Base-by-base conservation (phyloP, 108 stramenopile species). In the Ochromonas danica region DNA sequence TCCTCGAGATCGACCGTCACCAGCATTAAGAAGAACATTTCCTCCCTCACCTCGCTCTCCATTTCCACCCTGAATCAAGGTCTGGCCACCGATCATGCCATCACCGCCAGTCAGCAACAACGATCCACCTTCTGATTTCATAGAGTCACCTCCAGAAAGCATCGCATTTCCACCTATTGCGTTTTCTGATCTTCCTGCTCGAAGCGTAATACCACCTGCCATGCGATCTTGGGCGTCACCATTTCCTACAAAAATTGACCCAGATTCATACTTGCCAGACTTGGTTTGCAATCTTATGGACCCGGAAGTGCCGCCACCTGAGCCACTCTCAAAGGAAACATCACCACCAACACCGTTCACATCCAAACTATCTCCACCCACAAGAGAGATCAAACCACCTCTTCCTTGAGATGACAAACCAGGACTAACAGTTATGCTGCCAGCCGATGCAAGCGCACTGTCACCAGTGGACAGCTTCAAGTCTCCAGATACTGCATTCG, bases 31-130 rank as follows among this genome's bases (percentile, higher is more conserved):
- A 6, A 1, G 0, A 1, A 62, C 36, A 35, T 0, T 0, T n/a
- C 79, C 79, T 33, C 79, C 79, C 0, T 1, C 70, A 27, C 72
- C 72, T 35, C 72, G 6, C 6, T 10, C 28, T 57, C 72, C 72
- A 33, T 36, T 60, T 6, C 6, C 28, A 27, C 10, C 6, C 22
- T 51, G 45, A 51, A 51, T 51, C 22, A 51, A 51, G 6, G 22
- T 51, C 6, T 51, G 14, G 22, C 45, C 45, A 51, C 45, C 22
- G 45, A 51, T 14, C 43, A 10, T 27, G 17, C 40, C 72, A 25
- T 10, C 25, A 33, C 36, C 72, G 25, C n/a, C n/a, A n/a, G n/a
- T n/a, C n/a, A n/a, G n/a, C n/a, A n/a, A n/a, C n/a, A n/a, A n/a
- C n/a, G n/a, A n/a, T n/a, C n/a, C n/a, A n/a, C n/a, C n/a, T n/a